Percentiles rank a stretch among this genome's conserved stretches.
phyloP scores from a whole-genome alignment of 371 early-diverging fungal genomes.

The Massospora cicadina region DNA sequence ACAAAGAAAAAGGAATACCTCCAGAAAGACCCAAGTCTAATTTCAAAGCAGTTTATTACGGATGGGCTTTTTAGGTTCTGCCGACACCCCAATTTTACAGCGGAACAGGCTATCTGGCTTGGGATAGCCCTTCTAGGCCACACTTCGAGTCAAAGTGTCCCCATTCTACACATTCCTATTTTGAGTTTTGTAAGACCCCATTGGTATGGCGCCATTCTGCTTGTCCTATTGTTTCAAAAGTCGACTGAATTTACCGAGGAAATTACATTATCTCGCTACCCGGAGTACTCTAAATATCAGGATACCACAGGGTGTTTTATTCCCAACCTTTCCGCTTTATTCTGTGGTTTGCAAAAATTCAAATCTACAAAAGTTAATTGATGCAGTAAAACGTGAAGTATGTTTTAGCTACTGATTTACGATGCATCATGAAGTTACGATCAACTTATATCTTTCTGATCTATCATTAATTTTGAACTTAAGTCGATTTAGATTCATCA shows the following conservation, averaged over 20 bases:
- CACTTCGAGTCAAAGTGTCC: conserved; percentile 15
- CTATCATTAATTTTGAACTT: too few relatives aligned
- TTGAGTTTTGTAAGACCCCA: not conserved
- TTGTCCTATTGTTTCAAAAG: conserved; percentile 51
- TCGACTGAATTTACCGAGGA: conserved; percentile 57
- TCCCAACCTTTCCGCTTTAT: conserved; percentile 18
- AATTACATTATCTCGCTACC: conserved; percentile 48
- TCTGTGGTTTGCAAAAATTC: not conserved
- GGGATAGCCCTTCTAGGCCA: conserved; percentile 40
- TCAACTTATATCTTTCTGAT: too few relatives aligned
- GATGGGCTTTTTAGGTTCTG: conserved; percentile 12
- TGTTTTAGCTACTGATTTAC: too few relatives aligned
- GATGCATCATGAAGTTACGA: too few relatives aligned
- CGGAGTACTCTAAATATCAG: conserved; percentile 46
- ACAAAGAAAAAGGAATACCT: conserved; percentile 31
- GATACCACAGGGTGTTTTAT: conserved; percentile 35
- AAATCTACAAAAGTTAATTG: too few relatives aligned
- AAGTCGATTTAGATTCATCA: too few relatives aligned
- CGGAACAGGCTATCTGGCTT: conserved; percentile 36
- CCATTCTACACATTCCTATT: not conserved
- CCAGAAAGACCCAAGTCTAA: conserved; percentile 28
- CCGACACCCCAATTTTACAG: conserved; percentile 14
- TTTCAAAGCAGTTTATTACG: conserved; percentile 25
- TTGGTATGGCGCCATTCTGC: conserved; percentile 27
- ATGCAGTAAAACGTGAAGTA: too few relatives aligned